These are phyloP conservation scores for Plectosphaerella cucumerina DNA, from an alignment of 2,329 filamentous ascomycete genomes.

Conservation along the genomic window DNA sequence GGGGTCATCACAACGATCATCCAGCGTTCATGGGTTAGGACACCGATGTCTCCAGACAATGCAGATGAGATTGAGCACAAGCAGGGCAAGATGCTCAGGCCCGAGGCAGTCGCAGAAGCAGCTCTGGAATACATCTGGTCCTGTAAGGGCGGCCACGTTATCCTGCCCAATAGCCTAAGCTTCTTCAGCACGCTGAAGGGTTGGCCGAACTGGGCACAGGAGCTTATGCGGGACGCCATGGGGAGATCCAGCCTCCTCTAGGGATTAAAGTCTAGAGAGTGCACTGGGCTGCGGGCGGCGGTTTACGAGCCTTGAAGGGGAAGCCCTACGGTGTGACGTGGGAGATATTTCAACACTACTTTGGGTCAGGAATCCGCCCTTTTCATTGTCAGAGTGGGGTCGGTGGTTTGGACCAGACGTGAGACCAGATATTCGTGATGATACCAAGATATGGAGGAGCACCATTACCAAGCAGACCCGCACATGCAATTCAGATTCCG, in stretches of 20 bases:
- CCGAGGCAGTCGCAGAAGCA: not conserved
- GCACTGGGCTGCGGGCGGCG: too few relatives aligned
- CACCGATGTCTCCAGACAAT: not conserved
- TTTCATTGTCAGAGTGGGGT: too few relatives aligned
- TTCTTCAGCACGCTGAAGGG: not conserved
- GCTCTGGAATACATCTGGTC: not conserved
- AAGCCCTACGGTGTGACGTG: too few relatives aligned
- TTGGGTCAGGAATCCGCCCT: too few relatives aligned
- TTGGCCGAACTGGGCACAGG: slow-evolving; percentile 3
- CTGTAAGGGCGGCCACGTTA: slow-evolving; percentile 1
- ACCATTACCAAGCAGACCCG: too few relatives aligned
- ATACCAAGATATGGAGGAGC: too few relatives aligned
- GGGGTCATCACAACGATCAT: slow-evolving; percentile 50
- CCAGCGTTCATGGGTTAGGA: slow-evolving; percentile 10
- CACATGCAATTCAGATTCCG: too few relatives aligned
- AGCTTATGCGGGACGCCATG: not conserved
- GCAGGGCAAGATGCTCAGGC: not conserved
- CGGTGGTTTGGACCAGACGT: too few relatives aligned
- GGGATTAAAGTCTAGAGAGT: too few relatives aligned
- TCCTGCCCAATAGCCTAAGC: not conserved
- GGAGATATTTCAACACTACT: too few relatives aligned
- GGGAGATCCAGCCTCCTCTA: not conserved
- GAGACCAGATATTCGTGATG: too few relatives aligned
- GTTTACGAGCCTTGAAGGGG: too few relatives aligned
- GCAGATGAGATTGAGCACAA: not conserved